These are phyloP conservation scores for Epithele typhae DNA, from an alignment of 768 basidiomycete species.

Conservation along the genomic window DNA sequence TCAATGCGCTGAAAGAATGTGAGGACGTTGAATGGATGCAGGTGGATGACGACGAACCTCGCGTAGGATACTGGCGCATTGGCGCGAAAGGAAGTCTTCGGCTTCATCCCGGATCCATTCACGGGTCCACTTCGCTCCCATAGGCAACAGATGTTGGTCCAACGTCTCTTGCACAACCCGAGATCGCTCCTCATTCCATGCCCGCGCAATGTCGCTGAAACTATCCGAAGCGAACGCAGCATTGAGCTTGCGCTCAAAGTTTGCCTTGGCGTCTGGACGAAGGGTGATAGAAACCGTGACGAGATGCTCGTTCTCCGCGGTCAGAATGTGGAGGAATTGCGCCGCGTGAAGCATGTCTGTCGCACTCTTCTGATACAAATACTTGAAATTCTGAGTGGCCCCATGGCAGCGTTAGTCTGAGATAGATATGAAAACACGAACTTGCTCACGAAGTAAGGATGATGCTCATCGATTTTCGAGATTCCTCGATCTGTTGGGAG, in stretches of 20 bases:
- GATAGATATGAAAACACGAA: background rate
- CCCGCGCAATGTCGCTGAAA: slow-evolving; percentile 77
- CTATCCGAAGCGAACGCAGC: slow-evolving; percentile 83
- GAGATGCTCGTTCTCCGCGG: slow-evolving; percentile 86
- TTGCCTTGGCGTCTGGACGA: slow-evolving; percentile 54
- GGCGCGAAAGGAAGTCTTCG: slow-evolving; percentile 74
- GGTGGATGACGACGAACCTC: too few species aligned
- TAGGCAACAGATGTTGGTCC: slow-evolving; percentile 77
- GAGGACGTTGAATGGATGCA: slow-evolving; percentile 8
- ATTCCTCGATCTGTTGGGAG: slow-evolving; percentile 85
- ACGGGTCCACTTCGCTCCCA: slow-evolving; percentile 82
- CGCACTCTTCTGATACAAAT: slow-evolving; percentile 76
- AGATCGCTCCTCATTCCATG: slow-evolving; percentile 87
- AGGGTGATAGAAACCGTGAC: slow-evolving; percentile 72
- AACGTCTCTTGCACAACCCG: slow-evolving; percentile 76
- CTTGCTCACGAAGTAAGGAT: slow-evolving; percentile 68
- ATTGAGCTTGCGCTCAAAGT: slow-evolving; percentile 70
- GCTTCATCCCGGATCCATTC: slow-evolving; percentile 88
- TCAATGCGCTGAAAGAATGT: slow-evolving; percentile 62
- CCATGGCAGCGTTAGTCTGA: background rate
- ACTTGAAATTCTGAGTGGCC: slow-evolving; percentile 82
- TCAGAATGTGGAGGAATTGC: slow-evolving; percentile 88
- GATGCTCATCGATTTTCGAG: slow-evolving; percentile 69
- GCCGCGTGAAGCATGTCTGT: slow-evolving; percentile 61
- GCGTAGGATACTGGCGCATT: slow-evolving; percentile 65